These are phyloP conservation scores for Boletus reticuloceps DNA, from an alignment of 768 basidiomycete genomes.

Conservation along the genomic window DNA sequence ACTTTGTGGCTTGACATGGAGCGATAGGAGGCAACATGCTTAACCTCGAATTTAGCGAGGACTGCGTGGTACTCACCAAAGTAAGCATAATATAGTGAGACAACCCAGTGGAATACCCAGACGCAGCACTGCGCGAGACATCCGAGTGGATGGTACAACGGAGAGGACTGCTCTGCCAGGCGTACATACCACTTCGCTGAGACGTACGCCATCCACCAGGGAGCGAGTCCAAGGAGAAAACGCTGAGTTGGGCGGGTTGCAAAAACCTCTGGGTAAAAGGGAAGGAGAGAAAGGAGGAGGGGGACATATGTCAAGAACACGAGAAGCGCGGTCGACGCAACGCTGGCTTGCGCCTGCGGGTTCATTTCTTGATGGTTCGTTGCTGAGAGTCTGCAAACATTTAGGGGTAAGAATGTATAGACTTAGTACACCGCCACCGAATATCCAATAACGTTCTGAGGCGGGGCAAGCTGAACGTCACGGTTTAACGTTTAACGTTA, in stretches of 20 bases:
- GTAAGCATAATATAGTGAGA: slow-evolving; percentile 16
- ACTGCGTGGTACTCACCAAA: slow-evolving; percentile 11
- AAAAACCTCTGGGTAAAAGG: slow-evolving; percentile 10
- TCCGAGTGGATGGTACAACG: slow-evolving; percentile 23
- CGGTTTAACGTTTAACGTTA: no score
- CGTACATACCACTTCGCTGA: slow-evolving; percentile 21
- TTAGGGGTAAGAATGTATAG: slow-evolving; percentile 2
- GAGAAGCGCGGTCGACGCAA: slow-evolving; percentile 10
- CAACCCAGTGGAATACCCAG: slow-evolving; percentile 25
- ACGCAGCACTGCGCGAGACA: slow-evolving; percentile 23
- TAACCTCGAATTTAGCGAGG: no score
- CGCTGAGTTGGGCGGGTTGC: slow-evolving; percentile 7
- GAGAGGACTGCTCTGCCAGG: slow-evolving; percentile 17
- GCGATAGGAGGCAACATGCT: background rate
- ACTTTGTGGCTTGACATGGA: slow-evolving; percentile 8
- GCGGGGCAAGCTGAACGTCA: no score
- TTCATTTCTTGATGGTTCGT: slow-evolving; percentile 2
- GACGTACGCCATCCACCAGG: slow-evolving; percentile 20
- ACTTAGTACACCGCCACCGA: slow-evolving; percentile 6
- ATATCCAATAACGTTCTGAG: background rate
- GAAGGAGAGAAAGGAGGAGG: slow-evolving; percentile 15
- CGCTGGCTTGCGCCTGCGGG: background rate
- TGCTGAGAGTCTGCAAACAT: background rate
- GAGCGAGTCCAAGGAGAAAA: slow-evolving; percentile 22
- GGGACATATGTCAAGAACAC: slow-evolving; percentile 12